Percentiles rank a stretch among this genome's conserved stretches.
These are phyloP conservation scores for Sicyos edulis DNA, from an alignment of 306 rosid genomes.

Conservation along the genomic window DNA sequence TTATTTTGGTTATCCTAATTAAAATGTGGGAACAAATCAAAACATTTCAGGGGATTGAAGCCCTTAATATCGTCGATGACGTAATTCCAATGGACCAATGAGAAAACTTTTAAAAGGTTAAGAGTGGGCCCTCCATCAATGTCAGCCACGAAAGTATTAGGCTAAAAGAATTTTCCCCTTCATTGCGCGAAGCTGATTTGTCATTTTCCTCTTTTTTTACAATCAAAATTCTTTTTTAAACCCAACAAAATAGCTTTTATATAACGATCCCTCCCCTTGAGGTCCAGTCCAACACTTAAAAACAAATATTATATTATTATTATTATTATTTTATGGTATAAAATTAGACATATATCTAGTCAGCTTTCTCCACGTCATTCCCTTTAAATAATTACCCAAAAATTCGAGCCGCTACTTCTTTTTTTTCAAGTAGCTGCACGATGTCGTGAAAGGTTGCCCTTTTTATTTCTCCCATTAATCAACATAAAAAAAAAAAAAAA, in stretches of 20 bases:
- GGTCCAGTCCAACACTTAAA: too few species aligned
- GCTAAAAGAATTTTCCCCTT: neutral
- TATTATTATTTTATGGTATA: too few species aligned
- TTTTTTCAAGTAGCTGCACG: conserved; percentile 27
- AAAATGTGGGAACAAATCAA: too few species aligned
- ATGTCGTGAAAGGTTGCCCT: conserved; percentile 26
- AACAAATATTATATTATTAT: too few species aligned
- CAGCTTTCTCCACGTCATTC: neutral
- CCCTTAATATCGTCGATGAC: too few species aligned
- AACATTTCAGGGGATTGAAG: too few species aligned
- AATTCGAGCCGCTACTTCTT: conserved; percentile 35
- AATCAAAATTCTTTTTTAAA: neutral
- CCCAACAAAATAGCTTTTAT: too few species aligned
- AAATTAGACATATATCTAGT: neutral
- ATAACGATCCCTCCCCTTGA: too few species aligned
- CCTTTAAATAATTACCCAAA: too few species aligned
- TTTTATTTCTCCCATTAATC: neutral
- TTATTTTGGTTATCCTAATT: too few species aligned
- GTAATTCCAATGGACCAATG: too few species aligned
- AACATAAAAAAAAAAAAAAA: neutral
- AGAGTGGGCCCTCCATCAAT: neutral
- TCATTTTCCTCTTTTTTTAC: neutral
- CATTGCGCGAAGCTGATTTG: neutral
- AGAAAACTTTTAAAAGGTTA: too few species aligned
- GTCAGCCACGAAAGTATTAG: conserved; percentile 15